Conservation (phyloP, 1,139 yeast genomes). For the Lodderomyces pseudojiufengensis region DNA sequence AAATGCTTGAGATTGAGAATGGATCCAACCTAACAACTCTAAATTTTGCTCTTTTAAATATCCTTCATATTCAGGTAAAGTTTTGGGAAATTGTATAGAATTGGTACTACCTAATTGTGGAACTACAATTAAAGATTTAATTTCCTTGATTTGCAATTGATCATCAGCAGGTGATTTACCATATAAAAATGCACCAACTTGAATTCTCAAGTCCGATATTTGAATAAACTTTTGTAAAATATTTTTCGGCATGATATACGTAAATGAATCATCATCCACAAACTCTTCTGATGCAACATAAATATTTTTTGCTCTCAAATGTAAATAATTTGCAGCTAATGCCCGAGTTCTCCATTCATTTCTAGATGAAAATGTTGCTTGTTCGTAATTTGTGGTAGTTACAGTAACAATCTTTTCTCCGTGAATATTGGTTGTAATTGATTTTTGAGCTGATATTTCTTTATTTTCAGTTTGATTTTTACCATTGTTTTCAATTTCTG, state of each 20-base stretch:
- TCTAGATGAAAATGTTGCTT: constrained; percentile 74
- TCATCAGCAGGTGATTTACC: constrained; percentile 69
- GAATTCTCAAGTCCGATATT: constrained; percentile 77
- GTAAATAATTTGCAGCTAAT: constrained; percentile 69
- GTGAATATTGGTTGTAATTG: constrained; percentile 84
- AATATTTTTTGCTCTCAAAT: constrained; percentile 72
- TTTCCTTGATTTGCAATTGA: constrained; percentile 70
- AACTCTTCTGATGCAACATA: constrained; percentile 58
- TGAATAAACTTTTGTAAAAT: constrained; percentile 72
- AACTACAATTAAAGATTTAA: constrained; percentile 68
- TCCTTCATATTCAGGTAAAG: constrained; percentile 36
- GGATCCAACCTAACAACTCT: constrained; percentile 77
- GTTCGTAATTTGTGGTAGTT: constrained; percentile 87
- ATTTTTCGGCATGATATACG: constrained; percentile 81
- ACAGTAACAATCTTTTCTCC: constrained; percentile 96
- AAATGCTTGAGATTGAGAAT: constrained; percentile 65
- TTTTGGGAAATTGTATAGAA: constrained; percentile 58
- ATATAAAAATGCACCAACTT: constrained; percentile 76
- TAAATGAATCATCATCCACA: constrained; percentile 48
- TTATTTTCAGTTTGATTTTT: constrained; percentile 28
- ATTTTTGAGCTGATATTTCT: constrained; percentile 72
- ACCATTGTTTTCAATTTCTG: constrained; percentile 58
- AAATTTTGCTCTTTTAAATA: constrained; percentile 34
- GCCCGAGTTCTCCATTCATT: constrained; percentile 93
- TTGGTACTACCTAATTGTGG: constrained; percentile 84